Conservation (phyloP, 306 rosid species). For the Ormosia semicastrata region DNA sequence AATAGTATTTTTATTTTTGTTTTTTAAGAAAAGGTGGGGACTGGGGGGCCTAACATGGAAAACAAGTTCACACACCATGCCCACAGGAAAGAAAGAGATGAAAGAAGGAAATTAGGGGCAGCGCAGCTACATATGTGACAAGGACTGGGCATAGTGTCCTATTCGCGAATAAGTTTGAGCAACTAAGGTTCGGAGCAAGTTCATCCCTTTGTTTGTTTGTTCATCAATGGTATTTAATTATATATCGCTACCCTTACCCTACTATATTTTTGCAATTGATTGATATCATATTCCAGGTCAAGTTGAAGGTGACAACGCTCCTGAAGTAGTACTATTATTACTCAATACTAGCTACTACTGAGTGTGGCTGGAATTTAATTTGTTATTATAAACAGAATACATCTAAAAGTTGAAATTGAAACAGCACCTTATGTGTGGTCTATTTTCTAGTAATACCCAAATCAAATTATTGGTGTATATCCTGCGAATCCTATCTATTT, state of each 20-base stretch:
- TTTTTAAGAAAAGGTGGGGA: neutral
- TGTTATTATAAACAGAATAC: neutral
- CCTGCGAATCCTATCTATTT: neutral
- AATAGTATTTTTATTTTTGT: no score
- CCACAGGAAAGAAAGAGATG: neutral
- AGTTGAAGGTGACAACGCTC: neutral
- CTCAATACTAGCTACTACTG: neutral
- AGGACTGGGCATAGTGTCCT: neutral
- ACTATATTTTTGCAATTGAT: neutral
- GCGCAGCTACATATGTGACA: neutral
- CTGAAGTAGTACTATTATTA: neutral
- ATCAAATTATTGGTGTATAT: neutral
- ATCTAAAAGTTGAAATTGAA: neutral
- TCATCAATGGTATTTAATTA: constrained; percentile 12
- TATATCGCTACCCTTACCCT: no score
- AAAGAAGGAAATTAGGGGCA: neutral
- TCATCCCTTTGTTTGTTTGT: constrained; percentile 50
- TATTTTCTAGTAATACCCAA: neutral
- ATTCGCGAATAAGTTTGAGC: constrained; percentile 32
- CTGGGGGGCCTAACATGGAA: neutral
- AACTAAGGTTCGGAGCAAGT: constrained; percentile 57
- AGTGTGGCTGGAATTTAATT: neutral
- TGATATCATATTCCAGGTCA: neutral
- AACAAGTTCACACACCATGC: neutral
- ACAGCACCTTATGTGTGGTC: neutral